phyloP scores from a whole-genome alignment of 2,329 filamentous ascomycete species.

The Beauveria sp. region DNA sequence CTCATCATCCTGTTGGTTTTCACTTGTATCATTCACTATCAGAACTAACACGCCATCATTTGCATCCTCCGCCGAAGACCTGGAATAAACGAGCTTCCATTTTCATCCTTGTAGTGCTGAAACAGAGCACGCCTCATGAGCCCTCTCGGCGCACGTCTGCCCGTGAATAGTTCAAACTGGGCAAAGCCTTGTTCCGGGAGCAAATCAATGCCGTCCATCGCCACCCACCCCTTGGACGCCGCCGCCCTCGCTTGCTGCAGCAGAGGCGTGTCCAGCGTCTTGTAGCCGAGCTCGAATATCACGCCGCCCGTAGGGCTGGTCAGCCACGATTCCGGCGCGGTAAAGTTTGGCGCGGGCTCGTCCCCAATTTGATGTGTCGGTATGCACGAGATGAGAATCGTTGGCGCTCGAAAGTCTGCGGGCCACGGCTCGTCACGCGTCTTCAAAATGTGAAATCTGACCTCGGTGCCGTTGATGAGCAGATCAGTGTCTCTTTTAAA shows the following conservation, averaged over 20 bases:
- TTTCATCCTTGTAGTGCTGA: constrained; percentile 34
- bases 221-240: constrained; percentile 59
- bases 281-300: constrained; percentile 67
- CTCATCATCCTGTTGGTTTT: not conserved
- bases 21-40: not conserved
- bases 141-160: constrained; percentile 41
- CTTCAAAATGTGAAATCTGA: constrained; percentile 50
- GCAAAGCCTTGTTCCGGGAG: constrained; percentile 73
- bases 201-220: constrained; percentile 68
- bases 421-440: constrained; percentile 59
- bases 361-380: constrained; percentile 61
- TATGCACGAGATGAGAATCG: constrained; percentile 70
- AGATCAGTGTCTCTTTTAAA: constrained; percentile 36
- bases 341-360: constrained; percentile 60
- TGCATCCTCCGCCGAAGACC: constrained; percentile 33
- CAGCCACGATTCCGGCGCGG: constrained; percentile 62
- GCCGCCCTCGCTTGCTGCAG: constrained; percentile 57
- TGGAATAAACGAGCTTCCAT: constrained; percentile 30
- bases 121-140: constrained; percentile 63
- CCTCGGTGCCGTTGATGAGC: constrained; percentile 34
- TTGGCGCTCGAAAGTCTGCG: constrained; percentile 52
- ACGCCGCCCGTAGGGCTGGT: constrained; percentile 67
- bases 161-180: constrained; percentile 76
- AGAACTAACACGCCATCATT: constrained; percentile 28
- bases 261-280: constrained; percentile 63